phyloP scores from a whole-genome alignment of 1,284 basidiomycete species.

The Heterobasidion occidentale region DNA sequence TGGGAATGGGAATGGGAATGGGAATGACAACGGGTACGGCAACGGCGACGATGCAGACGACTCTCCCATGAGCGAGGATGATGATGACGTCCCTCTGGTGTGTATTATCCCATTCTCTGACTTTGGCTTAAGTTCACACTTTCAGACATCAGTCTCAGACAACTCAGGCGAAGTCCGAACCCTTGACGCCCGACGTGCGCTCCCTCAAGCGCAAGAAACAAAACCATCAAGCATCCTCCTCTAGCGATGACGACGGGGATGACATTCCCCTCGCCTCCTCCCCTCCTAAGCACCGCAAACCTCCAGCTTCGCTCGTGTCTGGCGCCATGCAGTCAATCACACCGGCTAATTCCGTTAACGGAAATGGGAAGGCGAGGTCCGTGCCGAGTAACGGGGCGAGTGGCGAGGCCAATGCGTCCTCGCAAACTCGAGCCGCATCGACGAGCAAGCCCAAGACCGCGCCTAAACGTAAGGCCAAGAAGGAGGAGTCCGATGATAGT shows the following conservation, averaged over 20 bases:
- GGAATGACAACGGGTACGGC: constrained; percentile 14
- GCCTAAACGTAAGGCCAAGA: constrained; percentile 58
- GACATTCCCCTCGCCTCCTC: constrained; percentile 67
- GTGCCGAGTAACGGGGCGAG: constrained; percentile 26
- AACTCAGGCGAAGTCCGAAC: constrained; percentile 38
- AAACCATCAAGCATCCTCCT: constrained; percentile 37
- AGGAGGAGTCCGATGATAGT: constrained; percentile 37
- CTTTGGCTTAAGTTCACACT: constrained; percentile 17
- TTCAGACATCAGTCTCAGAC: constrained; percentile 26
- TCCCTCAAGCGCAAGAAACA: constrained; percentile 51
- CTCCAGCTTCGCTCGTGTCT: constrained; percentile 33
- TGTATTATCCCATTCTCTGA: constrained; percentile 18
- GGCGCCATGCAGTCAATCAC: constrained; percentile 33
- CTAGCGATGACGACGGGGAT: constrained; percentile 72
- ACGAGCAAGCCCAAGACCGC: constrained; percentile 27
- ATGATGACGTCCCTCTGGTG: constrained; percentile 61
- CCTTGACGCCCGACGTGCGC: constrained; percentile 33
- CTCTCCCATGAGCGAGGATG: constrained; percentile 54
- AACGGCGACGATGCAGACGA: constrained; percentile 29
- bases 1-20: constrained; percentile 32
- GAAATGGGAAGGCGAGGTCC: constrained; percentile 30
- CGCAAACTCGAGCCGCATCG: constrained; percentile 8
- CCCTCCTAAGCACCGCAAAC: constrained; percentile 41
- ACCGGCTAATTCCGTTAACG: constrained; percentile 22
- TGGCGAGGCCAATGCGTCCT: constrained; percentile 13